Percentiles rank a stretch among this genome's conserved stretches.
Conservation (phyloP, 1,284 basidiomycete genomes). For the Leccinum holopus region DNA sequence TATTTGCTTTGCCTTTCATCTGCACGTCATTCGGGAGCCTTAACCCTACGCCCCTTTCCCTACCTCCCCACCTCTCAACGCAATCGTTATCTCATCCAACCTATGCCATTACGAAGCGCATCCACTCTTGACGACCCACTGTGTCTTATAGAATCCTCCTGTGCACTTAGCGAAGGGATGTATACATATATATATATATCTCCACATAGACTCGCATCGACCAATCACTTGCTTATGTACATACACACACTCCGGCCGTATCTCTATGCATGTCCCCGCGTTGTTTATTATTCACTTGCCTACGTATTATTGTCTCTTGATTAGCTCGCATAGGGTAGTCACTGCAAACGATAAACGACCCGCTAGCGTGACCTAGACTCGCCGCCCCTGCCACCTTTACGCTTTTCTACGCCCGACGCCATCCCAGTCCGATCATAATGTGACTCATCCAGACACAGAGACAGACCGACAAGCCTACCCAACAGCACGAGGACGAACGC, state of each 20-base stretch:
- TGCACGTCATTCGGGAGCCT: background rate
- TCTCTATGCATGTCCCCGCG: background rate
- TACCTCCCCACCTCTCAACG: background rate
- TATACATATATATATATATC: background rate
- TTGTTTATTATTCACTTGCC: background rate
- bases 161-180: background rate
- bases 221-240: background rate
- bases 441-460: background rate
- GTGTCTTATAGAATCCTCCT: slow-evolving; percentile 14
- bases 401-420: background rate
- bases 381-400: background rate
- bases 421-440: background rate
- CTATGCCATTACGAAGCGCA: background rate
- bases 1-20: background rate
- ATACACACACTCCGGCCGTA: background rate
- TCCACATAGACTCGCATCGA: background rate
- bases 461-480: background rate
- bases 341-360: background rate
- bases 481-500: slow-evolving; percentile 15
- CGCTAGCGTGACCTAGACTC: background rate
- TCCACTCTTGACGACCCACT: background rate
- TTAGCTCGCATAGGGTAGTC: slow-evolving; percentile 12
- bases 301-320: slow-evolving; percentile 1
- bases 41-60: background rate
- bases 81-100: background rate